phyloP scores from a whole-genome alignment of 23 red algal genomes.

The Gracilaria vermiculophylla region DNA sequence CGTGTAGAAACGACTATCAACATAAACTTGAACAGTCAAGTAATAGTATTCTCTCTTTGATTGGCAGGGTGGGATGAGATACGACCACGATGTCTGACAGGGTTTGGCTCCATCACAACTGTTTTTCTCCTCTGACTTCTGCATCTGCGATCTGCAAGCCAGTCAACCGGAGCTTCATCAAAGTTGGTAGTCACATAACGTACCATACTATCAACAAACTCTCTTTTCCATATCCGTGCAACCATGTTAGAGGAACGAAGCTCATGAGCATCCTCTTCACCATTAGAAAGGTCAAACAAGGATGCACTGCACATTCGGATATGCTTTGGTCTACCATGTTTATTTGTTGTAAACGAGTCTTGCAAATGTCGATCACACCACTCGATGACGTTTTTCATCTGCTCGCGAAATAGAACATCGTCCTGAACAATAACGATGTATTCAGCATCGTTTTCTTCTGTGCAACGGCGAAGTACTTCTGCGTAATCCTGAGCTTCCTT shows the following conservation, averaged over 20 bases:
- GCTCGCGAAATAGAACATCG: constrained; percentile 51
- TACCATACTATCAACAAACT: constrained; percentile 9
- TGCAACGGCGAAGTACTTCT: constrained; percentile 45
- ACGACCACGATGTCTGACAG: constrained; percentile 46
- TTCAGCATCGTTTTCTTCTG: neutral
- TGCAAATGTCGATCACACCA: constrained; percentile 32
- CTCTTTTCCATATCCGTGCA: constrained; percentile 51
- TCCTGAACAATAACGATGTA: constrained; percentile 64
- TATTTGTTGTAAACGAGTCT: neutral
- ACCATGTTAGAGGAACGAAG: constrained; percentile 59
- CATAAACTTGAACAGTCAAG: constrained; percentile 17
- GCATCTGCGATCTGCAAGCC: constrained; percentile 66
- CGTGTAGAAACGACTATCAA: neutral
- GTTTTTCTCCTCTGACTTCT: constrained; percentile 16
- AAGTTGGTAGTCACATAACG: constrained; percentile 14
- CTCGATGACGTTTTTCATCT: neutral
- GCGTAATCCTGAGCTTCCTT: constrained; percentile 80
- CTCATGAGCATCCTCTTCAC: constrained; percentile 25
- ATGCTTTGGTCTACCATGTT: neutral
- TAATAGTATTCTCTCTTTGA: constrained; percentile 22
- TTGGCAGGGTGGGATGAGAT: constrained; percentile 53
- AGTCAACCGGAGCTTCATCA: constrained; percentile 76
- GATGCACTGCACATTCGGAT: constrained; percentile 34
- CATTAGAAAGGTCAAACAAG: constrained; percentile 33
- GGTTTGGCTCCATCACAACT: constrained; percentile 52